Conservation (phyloP, 1,284 basidiomycete genomes). For the Naganishia cerealis region DNA sequence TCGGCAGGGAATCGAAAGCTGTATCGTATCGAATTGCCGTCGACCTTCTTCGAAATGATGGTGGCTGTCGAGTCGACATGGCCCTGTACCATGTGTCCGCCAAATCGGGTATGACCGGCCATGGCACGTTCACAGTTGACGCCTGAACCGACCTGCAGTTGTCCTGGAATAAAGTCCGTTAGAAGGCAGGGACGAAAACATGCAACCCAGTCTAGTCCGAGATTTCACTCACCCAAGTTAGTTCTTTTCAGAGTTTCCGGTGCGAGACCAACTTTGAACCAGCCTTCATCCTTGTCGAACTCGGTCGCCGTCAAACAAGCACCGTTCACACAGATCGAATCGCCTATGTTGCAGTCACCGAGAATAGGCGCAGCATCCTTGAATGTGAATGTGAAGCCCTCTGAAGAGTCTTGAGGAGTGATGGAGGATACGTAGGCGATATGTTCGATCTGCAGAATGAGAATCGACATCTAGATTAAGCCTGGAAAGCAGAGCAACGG, state of each 20-base stretch:
- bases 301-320: conserved; percentile 86
- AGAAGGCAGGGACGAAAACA: not conserved
- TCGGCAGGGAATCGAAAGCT: conserved; percentile 70
- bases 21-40: conserved; percentile 84
- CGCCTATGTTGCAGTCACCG: conserved; percentile 87
- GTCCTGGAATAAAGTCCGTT: conserved; percentile 58
- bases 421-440: conserved; percentile 47
- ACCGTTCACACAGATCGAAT: conserved; percentile 87
- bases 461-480: not conserved
- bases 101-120: conserved; percentile 86
- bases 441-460: conserved; percentile 50
- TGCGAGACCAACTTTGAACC: conserved; percentile 91
- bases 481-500: not conserved
- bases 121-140: conserved; percentile 95
- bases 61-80: conserved; percentile 89
- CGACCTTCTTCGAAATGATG: conserved; percentile 65
- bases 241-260: conserved; percentile 92
- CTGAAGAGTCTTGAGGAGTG: conserved; percentile 52
- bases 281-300: conserved; percentile 63
- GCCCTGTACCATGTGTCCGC: conserved; percentile 96
- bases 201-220: not conserved
- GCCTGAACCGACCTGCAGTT: conserved; percentile 73
- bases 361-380: conserved; percentile 72
- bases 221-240: conserved; percentile 69
- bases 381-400: conserved; percentile 82